phyloP scores from a whole-genome alignment of 345 rosid genomes.

The Draba incana region DNA sequence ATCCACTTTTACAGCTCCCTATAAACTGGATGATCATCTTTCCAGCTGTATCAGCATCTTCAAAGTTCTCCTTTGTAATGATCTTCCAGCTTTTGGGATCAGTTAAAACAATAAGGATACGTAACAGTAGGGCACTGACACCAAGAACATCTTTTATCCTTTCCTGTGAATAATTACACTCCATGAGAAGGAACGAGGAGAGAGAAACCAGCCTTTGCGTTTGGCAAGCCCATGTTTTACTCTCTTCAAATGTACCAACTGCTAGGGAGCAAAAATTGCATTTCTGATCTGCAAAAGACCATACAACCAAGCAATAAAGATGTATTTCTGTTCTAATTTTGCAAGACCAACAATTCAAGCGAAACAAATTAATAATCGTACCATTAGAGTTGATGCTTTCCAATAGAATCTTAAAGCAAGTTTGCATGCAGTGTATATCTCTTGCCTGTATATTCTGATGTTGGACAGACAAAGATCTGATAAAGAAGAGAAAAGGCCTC shows the following conservation, averaged over 20 bases:
- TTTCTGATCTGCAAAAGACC: constrained; percentile 58
- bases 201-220: constrained; percentile 65
- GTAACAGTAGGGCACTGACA: constrained; percentile 67
- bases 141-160: constrained; percentile 49
- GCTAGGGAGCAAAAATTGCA: constrained; percentile 71
- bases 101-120: constrained; percentile 65
- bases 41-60: constrained; percentile 61
- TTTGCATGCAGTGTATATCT: constrained; percentile 59
- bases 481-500: constrained; percentile 78
- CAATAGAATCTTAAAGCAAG: constrained; percentile 71
- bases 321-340: neutral
- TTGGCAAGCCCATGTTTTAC: constrained; percentile 73
- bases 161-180: constrained; percentile 50
- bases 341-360: neutral
- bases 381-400: constrained; percentile 78
- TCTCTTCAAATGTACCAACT: constrained; percentile 61
- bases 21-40: constrained; percentile 60
- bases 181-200: constrained; percentile 64
- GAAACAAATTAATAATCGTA: constrained; percentile 39
- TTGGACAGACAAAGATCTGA: constrained; percentile 50
- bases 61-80: constrained; percentile 41
- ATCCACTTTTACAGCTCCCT: constrained; percentile 70
- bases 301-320: constrained; percentile 2
- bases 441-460: constrained; percentile 48
- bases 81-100: constrained; percentile 78